Percentiles rank a stretch among this genome's conserved stretches.
These are phyloP conservation scores for Delonix regia DNA, from an alignment of 306 rosid genomes.

Conservation along the genomic window DNA sequence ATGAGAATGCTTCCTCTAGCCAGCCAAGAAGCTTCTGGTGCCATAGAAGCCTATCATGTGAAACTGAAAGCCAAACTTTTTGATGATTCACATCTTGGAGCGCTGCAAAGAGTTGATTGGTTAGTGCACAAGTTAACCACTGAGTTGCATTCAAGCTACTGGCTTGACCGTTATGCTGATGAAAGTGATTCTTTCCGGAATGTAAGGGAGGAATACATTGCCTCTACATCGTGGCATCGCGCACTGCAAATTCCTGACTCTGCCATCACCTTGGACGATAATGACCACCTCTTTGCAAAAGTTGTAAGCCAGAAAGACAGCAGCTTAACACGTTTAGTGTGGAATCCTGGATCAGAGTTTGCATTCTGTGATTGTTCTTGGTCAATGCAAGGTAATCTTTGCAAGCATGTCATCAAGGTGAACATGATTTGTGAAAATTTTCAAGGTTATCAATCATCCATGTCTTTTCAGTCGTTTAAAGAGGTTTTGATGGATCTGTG, in stretches of 20 bases:
- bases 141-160: slow-evolving; percentile 3
- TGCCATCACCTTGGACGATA: background rate
- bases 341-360: background rate
- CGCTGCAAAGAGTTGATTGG: slow-evolving; percentile 7
- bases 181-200: background rate
- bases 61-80: slow-evolving; percentile 1
- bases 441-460: background rate
- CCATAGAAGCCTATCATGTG: slow-evolving; percentile 3
- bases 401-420: slow-evolving; percentile 1
- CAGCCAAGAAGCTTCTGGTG: slow-evolving; percentile 3
- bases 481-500: slow-evolving; percentile 4
- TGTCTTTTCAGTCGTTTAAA: background rate
- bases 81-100: background rate
- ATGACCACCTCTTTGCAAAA: background rate
- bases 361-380: slow-evolving; percentile 3
- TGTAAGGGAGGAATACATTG: background rate
- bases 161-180: slow-evolving; percentile 2
- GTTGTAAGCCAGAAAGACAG: slow-evolving; percentile 7
- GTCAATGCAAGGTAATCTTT: background rate
- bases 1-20: slow-evolving; percentile 1
- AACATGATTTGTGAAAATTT: background rate
- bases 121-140: background rate
- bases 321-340: background rate
- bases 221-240: background rate
- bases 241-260: background rate